Evolutionary conservation across 306 rosid genomes (phyloP).

Genomic region (Lathyrus oleraceus): DNA sequence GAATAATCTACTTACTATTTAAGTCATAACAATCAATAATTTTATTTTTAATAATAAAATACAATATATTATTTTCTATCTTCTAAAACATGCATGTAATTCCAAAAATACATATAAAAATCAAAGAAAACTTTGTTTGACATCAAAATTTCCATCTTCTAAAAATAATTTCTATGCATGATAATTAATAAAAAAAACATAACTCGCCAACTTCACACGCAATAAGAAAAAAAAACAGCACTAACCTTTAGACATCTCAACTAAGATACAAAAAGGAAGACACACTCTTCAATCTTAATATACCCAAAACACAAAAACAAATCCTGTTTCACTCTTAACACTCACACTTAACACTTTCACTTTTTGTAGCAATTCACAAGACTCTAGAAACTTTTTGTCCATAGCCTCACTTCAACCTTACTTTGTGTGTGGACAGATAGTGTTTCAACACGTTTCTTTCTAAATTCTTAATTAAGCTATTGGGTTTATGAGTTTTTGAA

Average conservation of each 20-base stretch:
- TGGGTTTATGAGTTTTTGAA: slow-evolving; percentile 4
- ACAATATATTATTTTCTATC: no score
- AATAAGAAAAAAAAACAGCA: slow-evolving; percentile 37
- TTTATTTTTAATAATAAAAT: no score
- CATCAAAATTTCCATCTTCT: no score
- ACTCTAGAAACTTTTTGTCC: slow-evolving; percentile 30
- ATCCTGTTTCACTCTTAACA: background rate
- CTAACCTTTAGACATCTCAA: slow-evolving; percentile 39
- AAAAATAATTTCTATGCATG: no score
- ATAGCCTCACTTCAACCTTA: slow-evolving; percentile 36
- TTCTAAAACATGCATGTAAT: no score
- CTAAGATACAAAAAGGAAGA: slow-evolving; percentile 20
- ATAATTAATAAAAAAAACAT: no score
- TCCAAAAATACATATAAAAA: no score
- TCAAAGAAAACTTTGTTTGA: no score
- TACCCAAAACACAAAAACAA: slow-evolving; percentile 7
- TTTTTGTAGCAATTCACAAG: slow-evolving; percentile 34
- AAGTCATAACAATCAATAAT: no score
- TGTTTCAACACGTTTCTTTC: slow-evolving; percentile 21
- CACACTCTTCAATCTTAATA: slow-evolving; percentile 23
- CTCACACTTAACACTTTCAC: slow-evolving; percentile 25
- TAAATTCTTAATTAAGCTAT: background rate
- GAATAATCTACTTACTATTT: no score
- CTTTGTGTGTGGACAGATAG: background rate
- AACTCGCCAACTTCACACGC: slow-evolving; percentile 56